phyloP scores from a whole-genome alignment of 306 rosid genomes.

The Potentilla sterilis region DNA sequence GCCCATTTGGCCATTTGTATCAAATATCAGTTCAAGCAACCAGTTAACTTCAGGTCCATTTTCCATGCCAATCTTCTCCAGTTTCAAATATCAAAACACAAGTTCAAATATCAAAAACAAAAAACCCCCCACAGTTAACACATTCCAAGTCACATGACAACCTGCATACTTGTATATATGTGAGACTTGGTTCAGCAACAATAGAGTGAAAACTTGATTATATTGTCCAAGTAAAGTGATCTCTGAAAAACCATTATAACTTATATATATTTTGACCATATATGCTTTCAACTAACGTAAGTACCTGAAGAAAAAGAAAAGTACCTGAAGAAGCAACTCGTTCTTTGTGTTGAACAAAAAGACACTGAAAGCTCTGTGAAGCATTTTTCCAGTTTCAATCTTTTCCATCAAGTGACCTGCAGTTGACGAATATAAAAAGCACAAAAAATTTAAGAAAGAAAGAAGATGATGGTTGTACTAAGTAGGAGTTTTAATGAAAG shows the following conservation, averaged over 20 bases:
- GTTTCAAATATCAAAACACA: not conserved
- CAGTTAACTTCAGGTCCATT: not conserved
- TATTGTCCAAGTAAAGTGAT: not conserved
- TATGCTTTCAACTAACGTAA: conserved; percentile 5
- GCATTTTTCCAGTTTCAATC: conserved; percentile 79
- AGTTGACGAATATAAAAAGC: conserved; percentile 9
- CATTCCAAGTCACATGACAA: not conserved
- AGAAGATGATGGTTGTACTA: not conserved
- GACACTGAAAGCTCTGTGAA: conserved; percentile 96
- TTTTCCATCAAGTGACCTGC: conserved; percentile 97
- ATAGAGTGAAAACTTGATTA: not conserved
- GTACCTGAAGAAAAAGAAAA: not conserved
- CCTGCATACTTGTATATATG: not conserved
- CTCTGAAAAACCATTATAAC: not conserved
- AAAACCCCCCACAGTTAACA: not conserved
- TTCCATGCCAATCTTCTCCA: not conserved
- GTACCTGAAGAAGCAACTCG: conserved; percentile 96
- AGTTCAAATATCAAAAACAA: not conserved
- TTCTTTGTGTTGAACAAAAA: conserved; percentile 88
- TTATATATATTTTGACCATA: not conserved
- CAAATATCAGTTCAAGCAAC: not conserved
- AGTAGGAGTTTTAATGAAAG: not conserved
- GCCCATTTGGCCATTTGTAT: not conserved
- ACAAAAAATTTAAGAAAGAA: conserved; percentile 13
- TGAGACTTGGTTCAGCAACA: not conserved